Percentiles rank a stretch among this genome's conserved stretches.
These are phyloP conservation scores for Ganoderma boninense DNA, from an alignment of 1,284 basidiomycete genomes.

Conservation along the genomic window DNA sequence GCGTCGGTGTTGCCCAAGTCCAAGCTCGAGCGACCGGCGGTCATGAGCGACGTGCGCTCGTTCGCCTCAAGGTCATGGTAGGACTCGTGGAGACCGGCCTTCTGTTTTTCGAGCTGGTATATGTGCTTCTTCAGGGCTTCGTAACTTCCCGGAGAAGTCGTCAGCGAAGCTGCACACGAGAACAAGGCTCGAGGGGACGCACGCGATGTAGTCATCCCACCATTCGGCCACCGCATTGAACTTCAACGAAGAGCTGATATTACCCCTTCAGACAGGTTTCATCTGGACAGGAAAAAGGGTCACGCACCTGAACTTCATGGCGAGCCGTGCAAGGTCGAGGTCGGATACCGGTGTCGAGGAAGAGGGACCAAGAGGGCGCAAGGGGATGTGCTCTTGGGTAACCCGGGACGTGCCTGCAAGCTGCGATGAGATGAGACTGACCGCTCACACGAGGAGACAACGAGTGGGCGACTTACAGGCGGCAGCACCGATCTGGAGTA, in stretches of 20 bases:
- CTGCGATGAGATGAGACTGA: conserved; percentile 7
- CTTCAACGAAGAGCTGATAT: conserved; percentile 78
- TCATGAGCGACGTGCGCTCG: conserved; percentile 65
- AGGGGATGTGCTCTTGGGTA: conserved; percentile 38
- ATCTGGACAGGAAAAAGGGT: not conserved
- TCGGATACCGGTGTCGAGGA: conserved; percentile 10
- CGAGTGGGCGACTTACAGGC: not conserved
- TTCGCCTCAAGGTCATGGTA: conserved; percentile 58
- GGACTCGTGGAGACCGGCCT: too few relatives aligned
- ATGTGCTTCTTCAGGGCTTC: conserved; percentile 89
- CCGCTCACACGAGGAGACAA: conserved; percentile 6
- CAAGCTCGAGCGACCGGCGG: not conserved
- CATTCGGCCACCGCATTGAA: conserved; percentile 96
- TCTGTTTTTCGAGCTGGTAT: conserved; percentile 62
- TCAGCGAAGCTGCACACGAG: not conserved
- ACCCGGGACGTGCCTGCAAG: conserved; percentile 24
- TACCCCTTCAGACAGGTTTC: not conserved
- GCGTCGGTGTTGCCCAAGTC: too few relatives aligned
- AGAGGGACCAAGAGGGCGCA: conserved; percentile 35
- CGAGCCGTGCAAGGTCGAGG: conserved; percentile 27
- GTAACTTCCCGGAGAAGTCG: conserved; percentile 58
- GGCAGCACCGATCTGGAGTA: too few relatives aligned
- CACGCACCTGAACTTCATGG: conserved; percentile 59
- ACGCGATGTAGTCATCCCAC: conserved; percentile 92
- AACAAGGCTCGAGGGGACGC: conserved; percentile 41